Evolutionary conservation across 495 filamentous ascomycete species (phyloP).

Genomic region (Sordaria brevicollis): DNA sequence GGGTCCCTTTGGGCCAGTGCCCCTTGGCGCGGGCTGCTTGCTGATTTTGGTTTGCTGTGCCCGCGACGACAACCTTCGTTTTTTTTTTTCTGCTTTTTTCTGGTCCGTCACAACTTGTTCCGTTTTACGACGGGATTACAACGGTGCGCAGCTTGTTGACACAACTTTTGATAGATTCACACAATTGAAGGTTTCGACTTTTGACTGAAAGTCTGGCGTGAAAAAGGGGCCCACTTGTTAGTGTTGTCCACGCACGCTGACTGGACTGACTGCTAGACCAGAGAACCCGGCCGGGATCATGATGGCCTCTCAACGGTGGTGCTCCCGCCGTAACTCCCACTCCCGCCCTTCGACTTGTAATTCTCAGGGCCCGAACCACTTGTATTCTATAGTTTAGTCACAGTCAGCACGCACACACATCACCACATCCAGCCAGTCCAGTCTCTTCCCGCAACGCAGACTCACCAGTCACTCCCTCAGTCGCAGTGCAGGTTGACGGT

Average conservation of each 20-base stretch:
- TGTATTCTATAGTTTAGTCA: not conserved
- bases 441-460: not conserved
- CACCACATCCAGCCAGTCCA: not conserved
- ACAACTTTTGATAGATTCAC: not conserved
- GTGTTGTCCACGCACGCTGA: not conserved
- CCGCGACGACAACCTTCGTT: not conserved
- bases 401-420: not conserved
- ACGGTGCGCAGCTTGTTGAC: not conserved
- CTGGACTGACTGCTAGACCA: not conserved
- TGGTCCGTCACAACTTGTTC: not conserved
- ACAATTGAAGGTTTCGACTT: too few species aligned
- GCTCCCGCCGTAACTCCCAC: not conserved
- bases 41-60: not conserved
- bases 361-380: not conserved
- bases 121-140: too few species aligned
- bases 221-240: not conserved
- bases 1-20: not conserved
- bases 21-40: not conserved
- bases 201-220: not conserved
- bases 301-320: not conserved
- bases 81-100: too few species aligned
- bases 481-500: not conserved
- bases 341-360: not conserved
- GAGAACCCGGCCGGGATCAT: not conserved
- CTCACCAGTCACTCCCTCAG: too few species aligned